Conservation (phyloP, 2,329 filamentous ascomycete species). For the Phaeosphaeriaceae sp. region DNA sequence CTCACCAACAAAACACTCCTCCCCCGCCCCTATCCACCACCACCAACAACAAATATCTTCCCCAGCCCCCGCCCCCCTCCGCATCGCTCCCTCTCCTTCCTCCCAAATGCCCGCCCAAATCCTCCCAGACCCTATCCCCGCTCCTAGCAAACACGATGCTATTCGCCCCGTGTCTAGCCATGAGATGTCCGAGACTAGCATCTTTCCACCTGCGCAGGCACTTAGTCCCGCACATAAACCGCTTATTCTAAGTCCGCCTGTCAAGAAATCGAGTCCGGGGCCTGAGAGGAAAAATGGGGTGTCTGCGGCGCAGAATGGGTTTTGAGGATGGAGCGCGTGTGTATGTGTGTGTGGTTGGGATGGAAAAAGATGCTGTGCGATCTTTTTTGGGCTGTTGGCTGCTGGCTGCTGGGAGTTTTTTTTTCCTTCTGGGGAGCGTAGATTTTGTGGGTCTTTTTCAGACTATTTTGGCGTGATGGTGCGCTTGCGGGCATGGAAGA, state of each 20-base stretch:
- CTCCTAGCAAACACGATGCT: slow-evolving; percentile 56
- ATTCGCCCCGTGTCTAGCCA: slow-evolving; percentile 41
- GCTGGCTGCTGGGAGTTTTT: too few relatives aligned
- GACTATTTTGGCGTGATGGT: too few relatives aligned
- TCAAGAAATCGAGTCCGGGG: slow-evolving; percentile 54
- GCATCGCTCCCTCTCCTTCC: slow-evolving; percentile 39
- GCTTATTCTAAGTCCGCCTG: slow-evolving; percentile 66
- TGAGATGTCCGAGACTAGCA: slow-evolving; percentile 47
- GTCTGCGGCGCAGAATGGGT: background rate
- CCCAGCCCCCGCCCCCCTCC: slow-evolving; percentile 31
- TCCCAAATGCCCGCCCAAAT: slow-evolving; percentile 42
- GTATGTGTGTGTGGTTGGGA: too few relatives aligned
- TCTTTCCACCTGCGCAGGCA: slow-evolving; percentile 64
- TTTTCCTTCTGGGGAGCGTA: too few relatives aligned
- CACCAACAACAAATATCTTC: slow-evolving; percentile 42
- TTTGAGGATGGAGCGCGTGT: background rate
- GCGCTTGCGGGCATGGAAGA: too few relatives aligned
- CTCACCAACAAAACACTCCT: slow-evolving; percentile 49
- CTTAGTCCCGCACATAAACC: slow-evolving; percentile 64
- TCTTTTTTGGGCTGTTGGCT: too few relatives aligned
- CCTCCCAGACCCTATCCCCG: slow-evolving; percentile 46
- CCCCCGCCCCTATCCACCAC: slow-evolving; percentile 38
- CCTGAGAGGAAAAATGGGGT: background rate
- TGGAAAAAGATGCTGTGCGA: too few relatives aligned
- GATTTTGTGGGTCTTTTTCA: too few relatives aligned